Evolutionary conservation across 2,329 filamentous ascomycete species (phyloP), one percentile per base, ranked within the genome.

Genomic region (Monosporascus sp.): DNA sequence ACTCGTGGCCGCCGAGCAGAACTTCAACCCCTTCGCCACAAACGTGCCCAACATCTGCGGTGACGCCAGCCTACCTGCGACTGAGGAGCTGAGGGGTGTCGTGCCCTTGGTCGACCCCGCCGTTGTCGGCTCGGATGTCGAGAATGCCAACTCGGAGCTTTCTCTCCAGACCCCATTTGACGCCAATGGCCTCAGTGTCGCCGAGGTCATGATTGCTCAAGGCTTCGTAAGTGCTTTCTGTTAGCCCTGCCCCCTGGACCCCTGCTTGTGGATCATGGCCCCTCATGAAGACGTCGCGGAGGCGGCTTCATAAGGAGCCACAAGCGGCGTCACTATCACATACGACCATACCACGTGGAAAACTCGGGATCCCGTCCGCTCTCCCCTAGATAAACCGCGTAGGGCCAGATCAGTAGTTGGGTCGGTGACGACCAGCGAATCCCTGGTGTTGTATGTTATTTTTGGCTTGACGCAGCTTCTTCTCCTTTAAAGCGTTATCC

Each of bases 1-100:
- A 17, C 76, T 88, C 38, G 85, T 88, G 16, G 79, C 81, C 26
- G 85, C 85, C 4, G 85, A 88, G 75, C 84, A 87, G 71, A 88
- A 89, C 78, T 87, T 87, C 74, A 88, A 88, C 74, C 84, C 83
- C 50, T 87, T 84, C 59, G 80, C 71, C 52, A 78, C 80, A 57
- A 73, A 73, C 62, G 76, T 83, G 36, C 84, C 82, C 19, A 82
- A 77, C 56, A 80, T 90, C 65, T 89, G 86, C 70, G 78, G 74
- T 38, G 83, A 89, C 58, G 71, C 84, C 2, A 72, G 76, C 26
- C 79, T 90, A 2, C 86, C 86, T 11, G 79, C 75, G 34, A 87
- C 82, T 7, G 69, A 71, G 24, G 76, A 76, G 52, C 81, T 89
- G 34, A 77, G 86, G 44, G 86, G 86, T 57, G 84, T 90, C 53